These are phyloP conservation scores for Fusarium succisae DNA, from an alignment of 2,329 filamentous ascomycete genomes.

Conservation along the genomic window DNA sequence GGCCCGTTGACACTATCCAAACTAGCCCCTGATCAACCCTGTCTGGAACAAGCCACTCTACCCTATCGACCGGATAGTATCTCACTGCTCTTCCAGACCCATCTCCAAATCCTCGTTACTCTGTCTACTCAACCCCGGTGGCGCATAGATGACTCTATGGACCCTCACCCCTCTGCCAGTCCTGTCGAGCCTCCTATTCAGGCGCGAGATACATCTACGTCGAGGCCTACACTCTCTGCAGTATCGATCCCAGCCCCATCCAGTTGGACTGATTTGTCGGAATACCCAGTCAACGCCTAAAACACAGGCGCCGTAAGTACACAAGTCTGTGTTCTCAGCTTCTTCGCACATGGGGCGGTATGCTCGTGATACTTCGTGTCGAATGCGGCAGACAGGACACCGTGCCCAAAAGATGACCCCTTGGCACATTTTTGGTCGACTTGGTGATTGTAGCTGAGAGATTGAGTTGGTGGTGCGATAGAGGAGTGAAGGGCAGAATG, in stretches of 20 bases:
- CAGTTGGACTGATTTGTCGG: not conserved
- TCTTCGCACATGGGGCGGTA: constrained; percentile 15
- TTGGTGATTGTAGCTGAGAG: not conserved
- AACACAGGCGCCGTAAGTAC: constrained; percentile 11
- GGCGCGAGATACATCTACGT: not conserved
- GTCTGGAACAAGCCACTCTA: not conserved
- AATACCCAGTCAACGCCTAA: not conserved
- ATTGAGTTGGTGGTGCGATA: not conserved
- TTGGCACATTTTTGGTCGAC: constrained; percentile 5
- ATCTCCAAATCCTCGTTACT: not conserved
- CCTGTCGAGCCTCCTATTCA: not conserved
- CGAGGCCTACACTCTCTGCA: constrained; percentile 11
- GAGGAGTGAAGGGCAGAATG: not conserved
- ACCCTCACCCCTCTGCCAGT: not conserved
- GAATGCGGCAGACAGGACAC: constrained; percentile 11
- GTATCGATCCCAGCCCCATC: constrained; percentile 11
- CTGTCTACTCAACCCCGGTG: not conserved
- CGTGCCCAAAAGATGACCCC: constrained; percentile 19
- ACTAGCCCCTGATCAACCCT: not conserved
- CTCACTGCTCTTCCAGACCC: not conserved
- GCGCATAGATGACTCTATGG: not conserved
- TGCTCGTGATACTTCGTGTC: constrained; percentile 20
- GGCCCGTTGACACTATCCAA: not conserved
- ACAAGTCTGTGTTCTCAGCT: not conserved
- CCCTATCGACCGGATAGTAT: not conserved